A percentile compares a stretch with the other conserved stretches of the same genome.
Conservation (phyloP, 1,284 basidiomycete genomes). For the Moesziomyces sp. region DNA sequence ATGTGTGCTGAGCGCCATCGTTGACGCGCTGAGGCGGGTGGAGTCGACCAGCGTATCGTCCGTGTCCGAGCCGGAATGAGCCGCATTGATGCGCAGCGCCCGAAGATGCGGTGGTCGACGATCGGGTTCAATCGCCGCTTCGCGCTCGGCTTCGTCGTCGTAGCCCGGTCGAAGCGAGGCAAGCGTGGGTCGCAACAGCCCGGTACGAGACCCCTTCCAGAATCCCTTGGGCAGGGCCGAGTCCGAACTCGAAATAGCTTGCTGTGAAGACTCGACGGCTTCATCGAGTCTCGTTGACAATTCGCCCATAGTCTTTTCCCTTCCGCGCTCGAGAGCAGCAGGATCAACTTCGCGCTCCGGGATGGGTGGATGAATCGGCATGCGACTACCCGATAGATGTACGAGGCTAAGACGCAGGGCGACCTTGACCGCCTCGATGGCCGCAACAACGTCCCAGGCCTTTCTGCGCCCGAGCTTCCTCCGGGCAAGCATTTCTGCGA, state of each 20-base stretch:
- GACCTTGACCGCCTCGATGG: conserved; percentile 68
- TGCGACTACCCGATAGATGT: conserved; percentile 63
- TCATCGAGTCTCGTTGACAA: conserved; percentile 26
- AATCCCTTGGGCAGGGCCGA: conserved; percentile 30
- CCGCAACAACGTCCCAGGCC: conserved; percentile 69
- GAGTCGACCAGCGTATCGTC: conserved; percentile 60
- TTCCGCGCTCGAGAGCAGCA: conserved; percentile 54
- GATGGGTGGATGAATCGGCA: conserved; percentile 67
- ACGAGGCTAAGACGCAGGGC: conserved; percentile 67
- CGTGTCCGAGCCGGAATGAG: conserved; percentile 49
- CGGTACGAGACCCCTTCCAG: conserved; percentile 61
- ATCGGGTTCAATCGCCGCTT: conserved; percentile 10
- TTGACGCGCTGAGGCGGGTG: conserved; percentile 29
- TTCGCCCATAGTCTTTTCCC: conserved; percentile 40
- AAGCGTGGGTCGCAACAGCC: conserved; percentile 54
- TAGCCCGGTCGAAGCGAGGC: conserved; percentile 51
- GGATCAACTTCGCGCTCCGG: conserved; percentile 66
- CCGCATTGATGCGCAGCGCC: conserved; percentile 35
- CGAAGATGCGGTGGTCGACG: conserved; percentile 33
- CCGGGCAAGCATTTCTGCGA: conserved; percentile 68
- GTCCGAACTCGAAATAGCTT: conserved; percentile 1
- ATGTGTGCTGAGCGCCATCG: conserved; percentile 12
- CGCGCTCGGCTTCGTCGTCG: conserved; percentile 13
- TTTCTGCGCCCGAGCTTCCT: conserved; percentile 57
- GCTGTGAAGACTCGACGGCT: conserved; percentile 15